Evolutionary conservation across 2,329 filamentous ascomycete genomes (phyloP).

Genomic region (Bipolaris gigantea): DNA sequence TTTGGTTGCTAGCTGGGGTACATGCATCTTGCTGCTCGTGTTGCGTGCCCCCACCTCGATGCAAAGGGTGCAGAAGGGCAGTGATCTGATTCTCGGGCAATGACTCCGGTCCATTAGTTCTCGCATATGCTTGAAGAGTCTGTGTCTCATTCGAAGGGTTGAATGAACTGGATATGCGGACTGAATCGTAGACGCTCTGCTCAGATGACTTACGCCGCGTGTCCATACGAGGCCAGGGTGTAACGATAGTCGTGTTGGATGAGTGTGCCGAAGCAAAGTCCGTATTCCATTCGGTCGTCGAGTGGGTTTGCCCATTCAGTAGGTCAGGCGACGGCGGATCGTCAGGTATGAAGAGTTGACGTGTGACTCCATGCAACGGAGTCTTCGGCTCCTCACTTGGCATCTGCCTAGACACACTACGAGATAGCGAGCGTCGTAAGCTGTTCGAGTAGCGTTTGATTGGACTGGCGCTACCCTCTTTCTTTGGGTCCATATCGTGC

Average conservation of each 20-base stretch:
- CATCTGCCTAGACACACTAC: constrained; percentile 6
- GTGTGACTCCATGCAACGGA: constrained; percentile 27
- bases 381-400: constrained; percentile 22
- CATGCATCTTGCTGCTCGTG: not conserved
- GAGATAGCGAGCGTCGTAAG: constrained; percentile 23
- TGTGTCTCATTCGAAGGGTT: not conserved
- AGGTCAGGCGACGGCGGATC: not conserved
- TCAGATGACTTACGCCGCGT: constrained; percentile 12
- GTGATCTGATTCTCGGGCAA: constrained; percentile 23
- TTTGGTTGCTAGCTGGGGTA: not conserved
- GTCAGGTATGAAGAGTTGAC: constrained; percentile 17
- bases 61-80: constrained; percentile 24
- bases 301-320: not conserved
- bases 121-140: not conserved
- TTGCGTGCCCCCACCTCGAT: not conserved
- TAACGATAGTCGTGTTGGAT: constrained; percentile 2
- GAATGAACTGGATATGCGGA: constrained; percentile 22
- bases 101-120: constrained; percentile 6
- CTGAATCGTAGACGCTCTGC: constrained; percentile 20
- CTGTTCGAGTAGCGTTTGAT: constrained; percentile 26
- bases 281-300: not conserved
- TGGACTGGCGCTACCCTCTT: constrained; percentile 13
- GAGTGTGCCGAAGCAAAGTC: not conserved
- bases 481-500: not conserved
- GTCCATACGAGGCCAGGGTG: constrained; percentile 9